Conservation (phyloP, 2,329 filamentous ascomycete genomes). For the Apiospora kogelbergensis region DNA sequence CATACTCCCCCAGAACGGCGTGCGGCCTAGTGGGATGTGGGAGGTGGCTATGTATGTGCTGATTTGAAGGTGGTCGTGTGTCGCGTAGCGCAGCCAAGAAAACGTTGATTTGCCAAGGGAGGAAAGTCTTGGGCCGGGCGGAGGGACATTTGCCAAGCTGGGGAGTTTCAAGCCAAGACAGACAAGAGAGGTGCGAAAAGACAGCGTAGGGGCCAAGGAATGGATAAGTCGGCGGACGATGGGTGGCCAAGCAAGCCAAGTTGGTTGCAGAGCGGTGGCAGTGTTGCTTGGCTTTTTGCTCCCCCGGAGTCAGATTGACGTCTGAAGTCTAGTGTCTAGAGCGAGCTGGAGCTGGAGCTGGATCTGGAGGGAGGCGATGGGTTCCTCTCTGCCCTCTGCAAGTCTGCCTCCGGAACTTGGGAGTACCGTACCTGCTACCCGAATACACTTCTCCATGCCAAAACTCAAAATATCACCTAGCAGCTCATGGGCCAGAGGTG, state of each 20-base stretch:
- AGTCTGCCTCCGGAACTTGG: neutral
- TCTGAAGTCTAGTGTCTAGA: neutral
- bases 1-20: neutral
- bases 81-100: neutral
- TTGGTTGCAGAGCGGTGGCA: neutral
- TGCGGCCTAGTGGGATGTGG: neutral
- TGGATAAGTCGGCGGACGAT: neutral
- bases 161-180: neutral
- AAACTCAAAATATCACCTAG: neutral
- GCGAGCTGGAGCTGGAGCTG: neutral
- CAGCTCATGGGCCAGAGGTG: neutral
- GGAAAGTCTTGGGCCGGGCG: slow-evolving; percentile 5
- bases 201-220: neutral
- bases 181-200: neutral
- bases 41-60: neutral
- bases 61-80: neutral
- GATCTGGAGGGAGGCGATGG: neutral
- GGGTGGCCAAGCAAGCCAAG: slow-evolving; percentile 5
- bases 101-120: slow-evolving; percentile 7
- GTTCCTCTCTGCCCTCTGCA: neutral
- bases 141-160: slow-evolving; percentile 1
- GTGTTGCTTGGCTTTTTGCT: slow-evolving; percentile 1
- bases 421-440: neutral
- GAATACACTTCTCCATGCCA: neutral
- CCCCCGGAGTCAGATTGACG: slow-evolving; percentile 3